Base-by-base conservation (phyloP, 192 early-diverging fungal species). In the Funneliformis mosseae region DNA sequence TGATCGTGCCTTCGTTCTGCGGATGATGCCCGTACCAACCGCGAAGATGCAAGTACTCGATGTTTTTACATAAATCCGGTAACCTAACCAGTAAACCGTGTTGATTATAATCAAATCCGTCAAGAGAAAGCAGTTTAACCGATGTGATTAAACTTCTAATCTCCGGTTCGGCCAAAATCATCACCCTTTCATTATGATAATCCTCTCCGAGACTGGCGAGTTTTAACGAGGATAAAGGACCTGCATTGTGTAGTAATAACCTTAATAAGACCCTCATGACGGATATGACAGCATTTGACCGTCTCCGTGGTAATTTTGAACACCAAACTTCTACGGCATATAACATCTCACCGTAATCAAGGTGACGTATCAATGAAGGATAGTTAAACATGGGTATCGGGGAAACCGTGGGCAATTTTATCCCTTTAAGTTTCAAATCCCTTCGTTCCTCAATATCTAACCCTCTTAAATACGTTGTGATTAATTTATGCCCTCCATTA, bases 211-310 rank as follows among this genome's bases (percentile, higher is more conserved):
- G 68, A 2, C 39, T 21, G 21, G 68, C 12, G 42, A 70, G 68
- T 42, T 70, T 70, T 18, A 70, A 42, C n/a, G 68, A 70, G 3
- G 28, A n/a, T 39, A 70, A 38, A 38, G 68, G 68, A 70, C 68
- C 68, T 23, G 68, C 27, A 70, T 70, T 39, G 42, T 70, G 33
- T 42, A 70, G 42, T 23, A 70, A 70, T 41, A 70, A 41, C 21
- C 68, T 70, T 41, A 70, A 70, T 41, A 70, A 70, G n/a, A 70
- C 68, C 42, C 39, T 70, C 68, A 70, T 70, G 18, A 70, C 21
- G 21, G 68, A 21, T 70, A 70, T 43, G 3, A 70, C 68, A 70
- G 21, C 8, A 38, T 70, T 6, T 41, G 68, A 8, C 42, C 39
- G 14, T 70, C 21, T 70, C 42, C 21, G 21, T 41, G 68, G 39